Evolutionary conservation across 495 filamentous ascomycete genomes (phyloP), one percentile per base, ranked within the genome.

Genomic region (Tuber microsphaerosporum): DNA sequence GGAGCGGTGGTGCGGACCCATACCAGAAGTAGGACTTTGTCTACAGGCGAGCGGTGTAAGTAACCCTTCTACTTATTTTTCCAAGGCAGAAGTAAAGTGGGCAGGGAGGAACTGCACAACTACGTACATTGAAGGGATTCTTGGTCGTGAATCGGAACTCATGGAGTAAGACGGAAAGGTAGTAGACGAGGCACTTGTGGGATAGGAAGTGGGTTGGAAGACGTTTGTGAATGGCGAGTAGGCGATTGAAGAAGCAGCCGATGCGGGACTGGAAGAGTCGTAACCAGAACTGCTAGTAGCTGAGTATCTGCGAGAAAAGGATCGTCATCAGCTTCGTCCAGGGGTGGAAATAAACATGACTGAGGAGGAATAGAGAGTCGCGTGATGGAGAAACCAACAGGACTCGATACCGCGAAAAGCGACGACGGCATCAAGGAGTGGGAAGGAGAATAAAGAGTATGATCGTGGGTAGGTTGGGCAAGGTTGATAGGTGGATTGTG

Each of bases 71-170:
- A 31, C 51, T 61, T 56, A 56, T 56, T n/a, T 26, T 65, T 31
- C 56, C 34, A 65, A 34, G 26, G 70, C 44, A 71, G 46, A 34
- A 73, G 51, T 56, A 75, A 75, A 81, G 73, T 43, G 73, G 73
- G 68, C 34, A 76, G 34, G 75, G 77, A 73, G 79, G 73, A 73
- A 76, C 76, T 68, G 73, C 77, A 79, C 31, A 34, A 65, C 14
- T n/a, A 75, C 76, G 5, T 81, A 83, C 81, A 83, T 83, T 78
- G 81, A 77, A 46, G 81, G 78, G 72, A 82, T 83, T 44, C 81
- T 74, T 16, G 81, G 76, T 70, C 81, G 73, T 45, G 81, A 79
- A 69, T 82, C 78, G 31, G 81, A 77, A 51, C 74, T 70, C 77
- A 77, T 81, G 37, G 81, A 76, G 75, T 77, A 74, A 73, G 82